Evolutionary conservation across 176 grass and related monocot genomes (phyloP).

Genomic region (Aechmea fasciata): DNA sequence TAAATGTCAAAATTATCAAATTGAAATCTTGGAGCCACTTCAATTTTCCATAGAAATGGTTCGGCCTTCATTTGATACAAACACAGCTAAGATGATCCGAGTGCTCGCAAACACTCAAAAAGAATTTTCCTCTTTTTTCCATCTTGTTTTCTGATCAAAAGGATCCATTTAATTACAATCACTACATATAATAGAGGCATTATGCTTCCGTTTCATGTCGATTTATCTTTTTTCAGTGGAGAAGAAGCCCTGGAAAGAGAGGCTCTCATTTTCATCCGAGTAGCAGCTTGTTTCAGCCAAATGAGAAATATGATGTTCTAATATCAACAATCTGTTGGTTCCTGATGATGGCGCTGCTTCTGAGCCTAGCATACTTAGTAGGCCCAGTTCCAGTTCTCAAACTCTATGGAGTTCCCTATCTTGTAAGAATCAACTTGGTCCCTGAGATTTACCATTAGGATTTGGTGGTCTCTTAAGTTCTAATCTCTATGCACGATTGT

Average conservation of each 20-base stretch:
- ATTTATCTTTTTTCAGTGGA: slow-evolving; percentile 33
- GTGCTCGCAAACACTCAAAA: no score
- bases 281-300: slow-evolving; percentile 59
- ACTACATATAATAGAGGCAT: no score
- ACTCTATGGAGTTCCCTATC: slow-evolving; percentile 56
- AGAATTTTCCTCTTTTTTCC: no score
- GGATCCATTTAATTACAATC: no score
- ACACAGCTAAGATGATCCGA: no score
- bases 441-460: background rate
- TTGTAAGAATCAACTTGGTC: slow-evolving; percentile 29
- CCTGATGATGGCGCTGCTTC: slow-evolving; percentile 41
- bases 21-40: no score
- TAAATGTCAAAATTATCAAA: no score
- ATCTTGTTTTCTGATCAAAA: no score
- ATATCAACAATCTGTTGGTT: slow-evolving; percentile 65
- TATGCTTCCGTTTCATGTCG: background rate
- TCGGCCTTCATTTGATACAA: no score
- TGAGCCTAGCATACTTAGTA: slow-evolving; percentile 26
- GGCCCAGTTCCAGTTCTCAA: slow-evolving; percentile 41
- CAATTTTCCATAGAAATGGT: no score
- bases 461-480: background rate
- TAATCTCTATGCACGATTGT: background rate
- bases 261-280: slow-evolving; percentile 71
- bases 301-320: slow-evolving; percentile 43
- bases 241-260: slow-evolving; percentile 55